Evolutionary conservation across 192 early-diverging fungal genomes (phyloP).

Genomic region (Coemansia sp.): DNA sequence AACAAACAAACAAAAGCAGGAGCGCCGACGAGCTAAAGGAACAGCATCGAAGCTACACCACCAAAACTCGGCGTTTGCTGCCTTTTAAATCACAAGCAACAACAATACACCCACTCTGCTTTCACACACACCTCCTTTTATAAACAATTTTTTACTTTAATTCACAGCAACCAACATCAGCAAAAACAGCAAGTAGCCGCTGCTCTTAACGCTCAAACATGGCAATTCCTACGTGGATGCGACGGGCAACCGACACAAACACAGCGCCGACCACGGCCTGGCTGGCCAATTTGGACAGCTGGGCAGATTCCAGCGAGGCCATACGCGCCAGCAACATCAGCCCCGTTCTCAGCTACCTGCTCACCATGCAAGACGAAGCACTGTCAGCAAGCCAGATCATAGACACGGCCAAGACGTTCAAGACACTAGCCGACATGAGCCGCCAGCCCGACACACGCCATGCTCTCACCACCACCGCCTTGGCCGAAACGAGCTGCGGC

Average conservation of each 20-base stretch:
- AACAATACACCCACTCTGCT: too few species aligned
- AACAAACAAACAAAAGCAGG: too few species aligned
- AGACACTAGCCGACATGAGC: conserved; percentile 31
- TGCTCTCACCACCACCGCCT: conserved; percentile 1
- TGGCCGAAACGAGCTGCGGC: conserved; percentile 5
- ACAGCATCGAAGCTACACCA: too few species aligned
- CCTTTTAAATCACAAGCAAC: too few species aligned
- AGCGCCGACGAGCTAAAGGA: too few species aligned
- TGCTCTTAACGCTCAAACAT: too few species aligned
- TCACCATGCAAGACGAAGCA: conserved; percentile 1
- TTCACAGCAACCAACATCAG: too few species aligned
- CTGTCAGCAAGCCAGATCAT: conserved; percentile 5
- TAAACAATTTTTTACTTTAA: not conserved
- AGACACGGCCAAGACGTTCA: conserved; percentile 29
- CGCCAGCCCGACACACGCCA: conserved; percentile 12
- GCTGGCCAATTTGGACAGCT: not conserved
- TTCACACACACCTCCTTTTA: too few species aligned
- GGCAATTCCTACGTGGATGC: conserved; percentile 3
- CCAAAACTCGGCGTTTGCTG: too few species aligned
- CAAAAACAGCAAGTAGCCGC: too few species aligned
- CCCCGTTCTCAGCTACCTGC: not conserved
- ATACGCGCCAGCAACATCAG: not conserved
- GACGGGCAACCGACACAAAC: not conserved
- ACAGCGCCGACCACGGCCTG: not conserved
- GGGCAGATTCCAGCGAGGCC: not conserved